phyloP scores from a whole-genome alignment of 306 rosid genomes.

The Comarum palustre region DNA sequence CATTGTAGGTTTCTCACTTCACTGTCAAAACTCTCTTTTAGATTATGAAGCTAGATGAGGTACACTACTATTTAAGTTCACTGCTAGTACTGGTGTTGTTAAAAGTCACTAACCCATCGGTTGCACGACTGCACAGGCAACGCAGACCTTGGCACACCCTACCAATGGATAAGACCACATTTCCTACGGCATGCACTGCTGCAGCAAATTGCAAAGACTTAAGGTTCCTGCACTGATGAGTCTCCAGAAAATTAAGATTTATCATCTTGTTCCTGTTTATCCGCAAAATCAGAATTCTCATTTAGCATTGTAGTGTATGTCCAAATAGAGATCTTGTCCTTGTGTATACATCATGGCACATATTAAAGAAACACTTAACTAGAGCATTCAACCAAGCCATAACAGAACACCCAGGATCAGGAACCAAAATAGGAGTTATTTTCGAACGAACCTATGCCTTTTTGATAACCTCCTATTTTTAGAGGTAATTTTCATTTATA shows the following conservation, averaged over 20 bases:
- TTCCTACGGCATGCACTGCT: too few species aligned
- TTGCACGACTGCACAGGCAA: too few species aligned
- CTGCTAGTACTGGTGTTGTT: too few species aligned
- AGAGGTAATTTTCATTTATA: neutral
- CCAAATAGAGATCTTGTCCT: too few species aligned
- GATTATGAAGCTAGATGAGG: neutral
- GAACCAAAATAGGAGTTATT: neutral
- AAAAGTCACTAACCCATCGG: too few species aligned
- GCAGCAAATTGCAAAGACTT: neutral
- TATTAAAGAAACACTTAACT: neutral
- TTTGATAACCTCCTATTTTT: neutral
- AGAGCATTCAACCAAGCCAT: neutral
- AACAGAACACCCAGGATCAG: neutral
- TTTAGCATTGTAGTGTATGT: neutral
- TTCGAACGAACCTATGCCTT: neutral
- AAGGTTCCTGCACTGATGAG: neutral
- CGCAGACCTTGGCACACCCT: too few species aligned
- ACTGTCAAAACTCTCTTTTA: too few species aligned
- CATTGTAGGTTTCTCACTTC: too few species aligned
- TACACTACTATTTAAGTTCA: too few species aligned
- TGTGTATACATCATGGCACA: neutral
- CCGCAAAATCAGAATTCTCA: neutral
- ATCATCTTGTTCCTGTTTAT: neutral
- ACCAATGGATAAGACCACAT: too few species aligned
- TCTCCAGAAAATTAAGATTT: neutral